Evolutionary conservation across 2,329 filamentous ascomycete genomes (phyloP).

Genomic region (Diaporthe ilicicola): DNA sequence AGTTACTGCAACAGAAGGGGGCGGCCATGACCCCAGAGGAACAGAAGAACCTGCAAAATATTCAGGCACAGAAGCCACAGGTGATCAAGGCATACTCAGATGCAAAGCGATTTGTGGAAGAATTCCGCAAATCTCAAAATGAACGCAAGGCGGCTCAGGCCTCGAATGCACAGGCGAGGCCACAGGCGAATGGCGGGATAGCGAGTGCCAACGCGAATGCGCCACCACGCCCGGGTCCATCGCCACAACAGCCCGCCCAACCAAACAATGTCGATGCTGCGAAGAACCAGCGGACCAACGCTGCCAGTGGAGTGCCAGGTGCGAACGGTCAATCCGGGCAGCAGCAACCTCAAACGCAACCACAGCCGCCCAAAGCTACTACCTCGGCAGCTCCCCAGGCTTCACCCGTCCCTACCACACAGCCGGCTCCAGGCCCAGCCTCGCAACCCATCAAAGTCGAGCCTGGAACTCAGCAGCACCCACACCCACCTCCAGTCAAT

Average conservation of each 20-base stretch:
- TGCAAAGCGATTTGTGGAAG: slow-evolving; percentile 57
- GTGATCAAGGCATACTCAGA: slow-evolving; percentile 55
- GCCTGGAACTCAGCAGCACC: slow-evolving; percentile 41
- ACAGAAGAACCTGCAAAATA: slow-evolving; percentile 52
- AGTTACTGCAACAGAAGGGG: slow-evolving; percentile 53
- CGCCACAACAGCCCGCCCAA: slow-evolving; percentile 31
- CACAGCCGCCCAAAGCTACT: slow-evolving; percentile 36
- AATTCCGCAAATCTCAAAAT: slow-evolving; percentile 56
- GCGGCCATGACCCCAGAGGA: slow-evolving; percentile 57
- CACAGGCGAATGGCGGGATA: slow-evolving; percentile 34
- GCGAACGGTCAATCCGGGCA: slow-evolving; percentile 34
- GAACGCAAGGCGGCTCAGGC: slow-evolving; percentile 38
- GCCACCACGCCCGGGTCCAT: slow-evolving; percentile 30
- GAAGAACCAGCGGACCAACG: slow-evolving; percentile 51
- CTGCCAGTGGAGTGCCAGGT: slow-evolving; percentile 39
- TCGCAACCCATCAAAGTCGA: slow-evolving; percentile 48
- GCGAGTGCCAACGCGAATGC: slow-evolving; percentile 30
- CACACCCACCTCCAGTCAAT: slow-evolving; percentile 37
- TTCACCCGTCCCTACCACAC: slow-evolving; percentile 38
- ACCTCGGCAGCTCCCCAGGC: slow-evolving; percentile 29
- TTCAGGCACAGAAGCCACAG: slow-evolving; percentile 53
- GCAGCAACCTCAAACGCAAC: slow-evolving; percentile 35
- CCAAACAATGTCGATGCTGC: slow-evolving; percentile 51
- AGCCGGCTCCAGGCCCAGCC: slow-evolving; percentile 34
- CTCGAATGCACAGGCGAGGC: slow-evolving; percentile 38